These are phyloP conservation scores for Leishmania arabica DNA, from an alignment of 208 protist genomes.

Conservation along the genomic window DNA sequence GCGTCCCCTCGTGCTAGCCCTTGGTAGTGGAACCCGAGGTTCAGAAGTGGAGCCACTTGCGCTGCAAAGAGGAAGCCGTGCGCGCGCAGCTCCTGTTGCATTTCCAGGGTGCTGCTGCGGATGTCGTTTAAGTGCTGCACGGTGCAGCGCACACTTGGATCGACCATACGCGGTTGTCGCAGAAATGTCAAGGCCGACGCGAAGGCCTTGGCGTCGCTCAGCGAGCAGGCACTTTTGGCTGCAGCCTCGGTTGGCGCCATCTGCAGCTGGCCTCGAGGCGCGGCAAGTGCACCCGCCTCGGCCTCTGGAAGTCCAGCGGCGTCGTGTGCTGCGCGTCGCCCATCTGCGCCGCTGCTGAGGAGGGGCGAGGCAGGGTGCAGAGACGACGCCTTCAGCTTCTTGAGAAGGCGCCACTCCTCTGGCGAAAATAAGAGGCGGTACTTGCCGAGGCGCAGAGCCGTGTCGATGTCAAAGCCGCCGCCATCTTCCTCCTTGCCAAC, in stretches of 20 bases:
- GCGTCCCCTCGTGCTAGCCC: constrained; percentile 17
- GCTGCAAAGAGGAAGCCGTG: constrained; percentile 21
- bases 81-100: constrained; percentile 14
- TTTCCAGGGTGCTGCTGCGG: constrained; percentile 4
- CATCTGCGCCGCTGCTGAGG: not conserved
- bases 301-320: not conserved
- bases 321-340: not conserved
- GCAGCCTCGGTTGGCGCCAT: not conserved
- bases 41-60: constrained; percentile 20
- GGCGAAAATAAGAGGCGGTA: constrained; percentile 51
- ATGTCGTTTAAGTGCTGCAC: constrained; percentile 12
- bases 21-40: constrained; percentile 23
- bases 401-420: constrained; percentile 39
- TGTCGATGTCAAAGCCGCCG: constrained; percentile 7
- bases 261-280: not conserved
- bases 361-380: not conserved
- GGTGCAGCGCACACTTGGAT: not conserved
- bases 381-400: constrained; percentile 13
- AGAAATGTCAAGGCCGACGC: constrained; percentile 19
- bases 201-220: constrained; percentile 13
- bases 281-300: not conserved
- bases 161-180: constrained; percentile 3
- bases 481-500: not conserved
- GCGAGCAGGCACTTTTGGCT: not conserved
- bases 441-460: constrained; percentile 31